phyloP scores from a whole-genome alignment of 352 stramenopile species.

The Phytophthora fragariaefolia region DNA sequence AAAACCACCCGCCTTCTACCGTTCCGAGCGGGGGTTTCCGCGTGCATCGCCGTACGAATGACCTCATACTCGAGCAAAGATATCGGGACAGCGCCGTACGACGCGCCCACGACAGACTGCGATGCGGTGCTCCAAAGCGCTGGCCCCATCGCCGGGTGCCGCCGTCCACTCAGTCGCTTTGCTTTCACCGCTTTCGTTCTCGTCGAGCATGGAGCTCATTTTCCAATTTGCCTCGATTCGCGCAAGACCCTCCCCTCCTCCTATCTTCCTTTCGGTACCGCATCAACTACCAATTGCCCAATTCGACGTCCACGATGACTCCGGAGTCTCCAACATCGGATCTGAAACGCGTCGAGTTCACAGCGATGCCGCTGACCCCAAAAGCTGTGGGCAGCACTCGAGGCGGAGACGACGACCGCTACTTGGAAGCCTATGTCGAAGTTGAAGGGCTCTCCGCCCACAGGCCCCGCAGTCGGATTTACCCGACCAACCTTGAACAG shows the following conservation, averaged over 20 bases:
- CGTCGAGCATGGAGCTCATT: slow-evolving; percentile 22
- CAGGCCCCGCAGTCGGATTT: slow-evolving; percentile 35
- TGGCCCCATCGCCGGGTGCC: slow-evolving; percentile 3
- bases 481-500: slow-evolving; percentile 35
- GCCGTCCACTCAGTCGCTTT: slow-evolving; percentile 18
- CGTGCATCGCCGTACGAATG: slow-evolving; percentile 35
- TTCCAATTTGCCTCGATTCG: slow-evolving; percentile 22
- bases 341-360: slow-evolving; percentile 16
- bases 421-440: slow-evolving; percentile 48
- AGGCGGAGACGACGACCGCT: slow-evolving; percentile 28
- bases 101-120: slow-evolving; percentile 6
- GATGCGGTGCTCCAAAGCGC: slow-evolving; percentile 1
- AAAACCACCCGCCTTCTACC: slow-evolving; percentile 13
- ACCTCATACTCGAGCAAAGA: slow-evolving; percentile 27
- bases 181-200: background rate
- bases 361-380: slow-evolving; percentile 26
- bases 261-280: background rate
- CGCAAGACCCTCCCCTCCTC: slow-evolving; percentile 12
- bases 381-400: background rate
- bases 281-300: background rate
- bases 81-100: slow-evolving; percentile 38
- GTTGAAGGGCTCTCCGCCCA: slow-evolving; percentile 35
- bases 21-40: slow-evolving; percentile 12
- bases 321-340: slow-evolving; percentile 5
- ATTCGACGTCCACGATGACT: background rate